These are phyloP conservation scores for Mrakia frigida DNA, from an alignment of 768 basidiomycete species.

Conservation along the genomic window DNA sequence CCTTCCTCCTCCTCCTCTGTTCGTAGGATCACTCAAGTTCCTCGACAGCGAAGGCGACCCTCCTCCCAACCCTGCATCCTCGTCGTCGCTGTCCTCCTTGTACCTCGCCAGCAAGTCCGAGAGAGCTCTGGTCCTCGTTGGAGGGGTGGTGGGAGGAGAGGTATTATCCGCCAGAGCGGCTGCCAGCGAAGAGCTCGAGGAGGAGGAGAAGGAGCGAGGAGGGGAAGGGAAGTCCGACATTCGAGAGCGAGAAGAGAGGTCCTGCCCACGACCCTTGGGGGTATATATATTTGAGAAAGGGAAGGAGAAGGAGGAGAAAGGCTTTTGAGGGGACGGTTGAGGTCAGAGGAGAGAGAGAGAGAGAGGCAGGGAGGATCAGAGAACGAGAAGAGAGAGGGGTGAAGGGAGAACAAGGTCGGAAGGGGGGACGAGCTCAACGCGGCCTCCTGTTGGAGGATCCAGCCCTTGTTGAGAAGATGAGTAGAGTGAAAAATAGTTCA, in stretches of 20 bases:
- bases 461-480: neutral
- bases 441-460: neutral
- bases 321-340: neutral
- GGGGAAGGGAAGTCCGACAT: constrained; percentile 1
- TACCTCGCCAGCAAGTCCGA: constrained; percentile 7
- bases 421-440: neutral
- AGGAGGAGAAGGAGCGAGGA: constrained; percentile 3
- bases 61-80: neutral
- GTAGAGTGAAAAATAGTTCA: neutral
- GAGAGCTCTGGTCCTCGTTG: neutral
- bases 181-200: constrained; percentile 10
- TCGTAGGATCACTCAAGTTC: neutral
- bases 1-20: neutral
- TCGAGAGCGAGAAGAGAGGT: neutral
- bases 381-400: no score
- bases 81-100: neutral
- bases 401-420: neutral
- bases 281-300: neutral
- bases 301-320: neutral
- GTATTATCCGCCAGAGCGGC: neutral
- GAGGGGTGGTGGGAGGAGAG: neutral
- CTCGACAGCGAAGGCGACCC: neutral
- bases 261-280: no score
- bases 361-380: neutral
- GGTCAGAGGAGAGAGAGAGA: neutral